Conservation (phyloP, 1,284 basidiomycete genomes). For the Ustilago xerochloae region DNA sequence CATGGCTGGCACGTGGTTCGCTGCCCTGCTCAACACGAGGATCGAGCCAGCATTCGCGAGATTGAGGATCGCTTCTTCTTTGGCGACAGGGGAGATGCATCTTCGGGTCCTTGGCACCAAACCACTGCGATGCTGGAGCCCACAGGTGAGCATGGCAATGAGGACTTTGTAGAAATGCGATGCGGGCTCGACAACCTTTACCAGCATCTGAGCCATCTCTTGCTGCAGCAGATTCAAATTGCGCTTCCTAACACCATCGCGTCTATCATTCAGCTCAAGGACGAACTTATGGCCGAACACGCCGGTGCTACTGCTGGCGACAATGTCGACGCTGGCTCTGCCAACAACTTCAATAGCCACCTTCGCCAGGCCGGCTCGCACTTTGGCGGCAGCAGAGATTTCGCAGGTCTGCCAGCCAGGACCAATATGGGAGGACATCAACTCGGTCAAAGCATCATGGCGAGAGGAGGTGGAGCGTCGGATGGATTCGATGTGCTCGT, state of each 20-base stretch:
- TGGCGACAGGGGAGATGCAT: background rate
- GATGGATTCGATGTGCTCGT: slow-evolving; percentile 2
- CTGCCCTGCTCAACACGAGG: slow-evolving; percentile 23
- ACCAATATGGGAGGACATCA: background rate
- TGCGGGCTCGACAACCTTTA: slow-evolving; percentile 23
- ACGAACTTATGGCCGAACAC: background rate
- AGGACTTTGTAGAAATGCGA: slow-evolving; percentile 12
- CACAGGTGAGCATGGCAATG: slow-evolving; percentile 6
- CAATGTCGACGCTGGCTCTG: background rate
- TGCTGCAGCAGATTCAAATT: slow-evolving; percentile 9
- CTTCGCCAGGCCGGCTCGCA: background rate
- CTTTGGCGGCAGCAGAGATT: background rate
- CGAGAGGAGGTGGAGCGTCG: background rate
- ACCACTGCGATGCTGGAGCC: slow-evolving; percentile 1
- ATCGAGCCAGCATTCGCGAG: background rate
- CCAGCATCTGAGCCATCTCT: slow-evolving; percentile 16
- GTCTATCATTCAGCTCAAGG: background rate
- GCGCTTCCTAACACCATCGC: slow-evolving; percentile 3
- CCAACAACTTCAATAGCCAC: background rate
- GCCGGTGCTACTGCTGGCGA: background rate
- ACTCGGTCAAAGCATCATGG: too few species aligned
- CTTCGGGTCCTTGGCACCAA: slow-evolving; percentile 1
- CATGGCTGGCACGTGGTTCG: slow-evolving; percentile 39
- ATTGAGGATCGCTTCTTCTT: slow-evolving; percentile 17
- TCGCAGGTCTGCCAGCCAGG: background rate